These are phyloP conservation scores for Magnusiomyces tetraspermus DNA, from an alignment of 1,139 yeast species.

Conservation along the genomic window DNA sequence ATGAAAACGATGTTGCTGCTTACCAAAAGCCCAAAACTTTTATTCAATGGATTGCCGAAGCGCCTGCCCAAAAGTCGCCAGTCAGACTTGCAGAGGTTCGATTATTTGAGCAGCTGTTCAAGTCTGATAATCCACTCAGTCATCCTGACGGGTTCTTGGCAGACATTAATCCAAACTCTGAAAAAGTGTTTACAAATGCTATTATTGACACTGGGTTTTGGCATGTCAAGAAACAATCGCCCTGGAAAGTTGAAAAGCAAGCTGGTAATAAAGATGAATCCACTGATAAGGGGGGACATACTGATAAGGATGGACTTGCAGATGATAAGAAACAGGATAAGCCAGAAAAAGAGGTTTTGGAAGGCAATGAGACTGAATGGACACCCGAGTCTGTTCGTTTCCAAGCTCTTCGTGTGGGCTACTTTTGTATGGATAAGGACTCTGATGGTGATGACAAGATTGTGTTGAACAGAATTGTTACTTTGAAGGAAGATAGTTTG, in stretches of 20 bases:
- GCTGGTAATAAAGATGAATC: constrained; percentile 20
- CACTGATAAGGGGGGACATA: constrained; percentile 32
- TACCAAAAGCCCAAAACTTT: constrained; percentile 81
- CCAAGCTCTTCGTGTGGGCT: constrained; percentile 97
- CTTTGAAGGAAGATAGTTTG: constrained; percentile 59
- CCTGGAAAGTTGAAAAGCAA: constrained; percentile 40
- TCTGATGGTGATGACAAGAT: constrained; percentile 48
- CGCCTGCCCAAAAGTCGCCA: constrained; percentile 51
- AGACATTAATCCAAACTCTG: constrained; percentile 75
- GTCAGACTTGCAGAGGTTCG: constrained; percentile 65
- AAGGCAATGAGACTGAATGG: constrained; percentile 49
- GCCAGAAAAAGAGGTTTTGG: constrained; percentile 30
- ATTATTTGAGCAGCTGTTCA: constrained; percentile 78
- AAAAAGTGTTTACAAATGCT: constrained; percentile 54
- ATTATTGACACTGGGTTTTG: constrained; percentile 71
- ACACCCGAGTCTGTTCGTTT: constrained; percentile 83
- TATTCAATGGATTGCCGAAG: constrained; percentile 92
- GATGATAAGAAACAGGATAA: constrained; percentile 19
- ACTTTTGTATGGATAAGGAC: constrained; percentile 86
- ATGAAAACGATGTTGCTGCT: constrained; percentile 52
- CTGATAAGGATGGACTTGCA: constrained; percentile 13
- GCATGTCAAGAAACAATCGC: constrained; percentile 60
- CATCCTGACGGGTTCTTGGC: constrained; percentile 81
- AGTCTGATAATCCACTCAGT: constrained; percentile 81
- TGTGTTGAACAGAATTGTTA: constrained; percentile 78